These are phyloP conservation scores for Fraxinus sp. DNA, from an alignment of 305 asterid genomes.

Conservation along the genomic window DNA sequence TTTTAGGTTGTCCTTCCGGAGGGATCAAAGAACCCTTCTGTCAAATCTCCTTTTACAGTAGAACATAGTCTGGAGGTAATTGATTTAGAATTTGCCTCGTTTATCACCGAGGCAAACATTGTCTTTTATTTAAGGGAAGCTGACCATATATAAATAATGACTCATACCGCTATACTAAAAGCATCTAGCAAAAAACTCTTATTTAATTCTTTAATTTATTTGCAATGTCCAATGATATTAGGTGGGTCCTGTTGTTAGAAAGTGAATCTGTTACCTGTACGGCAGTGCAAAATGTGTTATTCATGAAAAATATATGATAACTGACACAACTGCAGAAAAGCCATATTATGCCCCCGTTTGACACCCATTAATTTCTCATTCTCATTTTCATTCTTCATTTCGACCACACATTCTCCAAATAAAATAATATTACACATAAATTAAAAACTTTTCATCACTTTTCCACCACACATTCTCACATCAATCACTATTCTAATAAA, in stretches of 20 bases:
- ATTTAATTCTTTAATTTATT: not conserved
- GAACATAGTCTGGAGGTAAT: constrained; percentile 76
- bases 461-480: too few species aligned
- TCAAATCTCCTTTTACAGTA: constrained; percentile 60
- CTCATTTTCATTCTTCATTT: too few species aligned
- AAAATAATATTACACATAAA: too few species aligned
- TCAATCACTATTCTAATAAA: too few species aligned
- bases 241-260: not conserved
- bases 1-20: constrained; percentile 93
- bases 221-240: not conserved
- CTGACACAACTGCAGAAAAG: not conserved
- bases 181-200: constrained; percentile 8
- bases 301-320: not conserved
- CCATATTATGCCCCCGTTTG: not conserved
- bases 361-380: too few species aligned
- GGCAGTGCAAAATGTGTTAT: constrained; percentile 7
- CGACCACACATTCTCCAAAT: too few species aligned
- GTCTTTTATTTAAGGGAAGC: constrained; percentile 8
- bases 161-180: not conserved
- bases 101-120: constrained; percentile 2
- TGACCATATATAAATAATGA: not conserved
- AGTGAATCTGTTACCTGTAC: not conserved
- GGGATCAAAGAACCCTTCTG: constrained; percentile 82
- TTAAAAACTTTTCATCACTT: too few species aligned
- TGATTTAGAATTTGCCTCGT: constrained; percentile 8